Conservation (phyloP, 2,329 filamentous ascomycete genomes). For the Cercospora zeina region DNA sequence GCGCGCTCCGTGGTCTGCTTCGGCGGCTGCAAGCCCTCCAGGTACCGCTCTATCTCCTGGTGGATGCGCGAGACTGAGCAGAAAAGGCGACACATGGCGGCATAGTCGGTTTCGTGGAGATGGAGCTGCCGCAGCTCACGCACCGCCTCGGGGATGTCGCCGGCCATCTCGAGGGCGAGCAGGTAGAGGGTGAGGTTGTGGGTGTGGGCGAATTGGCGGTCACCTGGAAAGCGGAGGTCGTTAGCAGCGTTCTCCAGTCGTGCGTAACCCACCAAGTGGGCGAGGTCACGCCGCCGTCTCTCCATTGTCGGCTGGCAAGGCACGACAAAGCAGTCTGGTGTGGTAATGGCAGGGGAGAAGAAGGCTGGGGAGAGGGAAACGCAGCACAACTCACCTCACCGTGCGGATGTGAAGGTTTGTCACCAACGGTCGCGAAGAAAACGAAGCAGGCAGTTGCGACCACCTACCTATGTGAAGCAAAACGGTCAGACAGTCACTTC, state of each 20-base stretch:
- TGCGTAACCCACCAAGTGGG: neutral
- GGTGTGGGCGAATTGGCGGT: neutral
- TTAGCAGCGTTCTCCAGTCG: neutral
- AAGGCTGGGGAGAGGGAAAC: neutral
- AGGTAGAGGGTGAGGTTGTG: constrained; percentile 1
- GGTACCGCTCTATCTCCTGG: neutral
- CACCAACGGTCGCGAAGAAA: neutral
- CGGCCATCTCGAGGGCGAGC: constrained; percentile 6
- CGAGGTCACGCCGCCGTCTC: neutral
- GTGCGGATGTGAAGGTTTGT: neutral
- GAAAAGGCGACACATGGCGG: constrained; percentile 4
- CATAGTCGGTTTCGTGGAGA: constrained; percentile 1
- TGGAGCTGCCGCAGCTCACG: neutral
- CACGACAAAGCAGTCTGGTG: neutral
- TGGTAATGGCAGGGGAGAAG: neutral
- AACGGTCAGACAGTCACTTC: neutral
- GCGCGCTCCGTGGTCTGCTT: constrained; percentile 5
- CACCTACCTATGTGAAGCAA: neutral
- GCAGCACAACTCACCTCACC: neutral
- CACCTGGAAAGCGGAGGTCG: neutral
- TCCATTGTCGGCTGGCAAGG: constrained; percentile 3
- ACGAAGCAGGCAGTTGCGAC: neutral
- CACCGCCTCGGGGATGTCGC: neutral
- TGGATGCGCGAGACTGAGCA: constrained; percentile 2
- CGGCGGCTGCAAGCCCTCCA: constrained; percentile 4